These are phyloP conservation scores for Daldinia concentrica DNA, from an alignment of 495 filamentous ascomycete species.

Conservation along the genomic window DNA sequence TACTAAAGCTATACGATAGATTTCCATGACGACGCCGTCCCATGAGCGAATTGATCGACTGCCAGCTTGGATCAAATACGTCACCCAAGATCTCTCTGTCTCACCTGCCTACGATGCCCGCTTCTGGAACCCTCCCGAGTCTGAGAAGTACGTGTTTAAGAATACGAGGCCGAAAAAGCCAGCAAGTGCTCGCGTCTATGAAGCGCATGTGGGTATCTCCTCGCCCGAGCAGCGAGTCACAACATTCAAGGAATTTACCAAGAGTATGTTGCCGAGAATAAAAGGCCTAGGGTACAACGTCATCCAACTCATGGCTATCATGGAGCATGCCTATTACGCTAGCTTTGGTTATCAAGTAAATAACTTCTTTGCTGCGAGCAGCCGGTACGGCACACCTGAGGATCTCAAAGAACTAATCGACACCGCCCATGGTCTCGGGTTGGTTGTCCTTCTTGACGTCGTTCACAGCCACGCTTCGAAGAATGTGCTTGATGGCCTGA, in stretches of 20 bases:
- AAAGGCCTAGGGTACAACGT: constrained; percentile 93
- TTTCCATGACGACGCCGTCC: constrained; percentile 81
- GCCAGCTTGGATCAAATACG: constrained; percentile 96
- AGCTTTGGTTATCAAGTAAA: constrained; percentile 99
- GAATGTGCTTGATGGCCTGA: constrained; percentile 93
- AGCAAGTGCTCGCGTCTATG: constrained; percentile 86
- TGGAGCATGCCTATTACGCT: constrained; percentile 99
- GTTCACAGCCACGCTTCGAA: constrained; percentile 98
- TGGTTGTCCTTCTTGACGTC: constrained; percentile 93
- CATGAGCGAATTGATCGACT: constrained; percentile 86
- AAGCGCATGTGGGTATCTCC: constrained; percentile 97
- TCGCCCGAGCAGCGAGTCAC: constrained; percentile 87
- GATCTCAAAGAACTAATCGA: constrained; percentile 97
- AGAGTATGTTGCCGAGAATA: constrained; percentile 90
- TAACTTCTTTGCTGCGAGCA: constrained; percentile 97
- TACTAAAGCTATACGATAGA: constrained; percentile 60
- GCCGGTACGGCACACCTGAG: constrained; percentile 91
- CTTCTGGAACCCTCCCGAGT: constrained; percentile 92
- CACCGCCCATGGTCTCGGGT: constrained; percentile 88
- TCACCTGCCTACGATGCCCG: constrained; percentile 93
- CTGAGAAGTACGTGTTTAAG: constrained; percentile 81
- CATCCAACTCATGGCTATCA: constrained; percentile 98
- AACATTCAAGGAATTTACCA: constrained; percentile 97
- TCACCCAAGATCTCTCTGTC: constrained; percentile 88
- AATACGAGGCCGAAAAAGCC: constrained; percentile 85